These are phyloP conservation scores for Globisporangium lucens DNA, from an alignment of 352 stramenopile species.

Conservation along the genomic window DNA sequence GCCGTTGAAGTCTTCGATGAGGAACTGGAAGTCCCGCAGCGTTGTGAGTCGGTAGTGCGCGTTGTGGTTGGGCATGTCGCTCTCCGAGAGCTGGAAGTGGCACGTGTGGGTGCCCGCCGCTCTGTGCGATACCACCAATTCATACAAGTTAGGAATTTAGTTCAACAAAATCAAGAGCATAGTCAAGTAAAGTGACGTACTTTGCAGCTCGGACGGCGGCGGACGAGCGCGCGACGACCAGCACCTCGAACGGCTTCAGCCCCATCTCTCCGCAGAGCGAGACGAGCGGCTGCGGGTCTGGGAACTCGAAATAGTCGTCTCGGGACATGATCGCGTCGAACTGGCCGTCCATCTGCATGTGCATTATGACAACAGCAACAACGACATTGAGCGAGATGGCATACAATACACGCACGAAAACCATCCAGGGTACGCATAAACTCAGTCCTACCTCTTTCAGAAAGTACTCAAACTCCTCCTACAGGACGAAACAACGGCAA, in stretches of 20 bases:
- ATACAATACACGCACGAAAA: background rate
- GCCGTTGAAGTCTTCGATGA: slow-evolving; percentile 74
- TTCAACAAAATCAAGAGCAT: too few relatives aligned
- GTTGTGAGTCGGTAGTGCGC: slow-evolving; percentile 64
- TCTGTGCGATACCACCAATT: slow-evolving; percentile 20
- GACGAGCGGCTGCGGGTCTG: slow-evolving; percentile 43
- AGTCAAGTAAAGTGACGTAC: slow-evolving; percentile 23
- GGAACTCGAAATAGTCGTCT: slow-evolving; percentile 45
- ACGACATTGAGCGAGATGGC: background rate
- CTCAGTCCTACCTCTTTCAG: slow-evolving; percentile 50
- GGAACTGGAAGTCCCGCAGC: slow-evolving; percentile 60
- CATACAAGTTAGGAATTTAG: too few relatives aligned
- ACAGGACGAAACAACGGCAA: background rate
- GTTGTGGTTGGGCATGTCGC: slow-evolving; percentile 70
- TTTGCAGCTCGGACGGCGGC: slow-evolving; percentile 58
- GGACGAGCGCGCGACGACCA: slow-evolving; percentile 57
- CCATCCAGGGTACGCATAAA: background rate
- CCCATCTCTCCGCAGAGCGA: slow-evolving; percentile 50
- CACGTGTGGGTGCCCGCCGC: slow-evolving; percentile 51
- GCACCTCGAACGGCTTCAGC: slow-evolving; percentile 44
- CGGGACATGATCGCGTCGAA: slow-evolving; percentile 58
- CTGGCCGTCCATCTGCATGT: slow-evolving; percentile 52
- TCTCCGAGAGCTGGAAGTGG: slow-evolving; percentile 62
- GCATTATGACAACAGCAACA: background rate
- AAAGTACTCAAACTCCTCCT: slow-evolving; percentile 70